Conservation (phyloP, 306 rosid genomes). For the Coriaria nepalensis region DNA sequence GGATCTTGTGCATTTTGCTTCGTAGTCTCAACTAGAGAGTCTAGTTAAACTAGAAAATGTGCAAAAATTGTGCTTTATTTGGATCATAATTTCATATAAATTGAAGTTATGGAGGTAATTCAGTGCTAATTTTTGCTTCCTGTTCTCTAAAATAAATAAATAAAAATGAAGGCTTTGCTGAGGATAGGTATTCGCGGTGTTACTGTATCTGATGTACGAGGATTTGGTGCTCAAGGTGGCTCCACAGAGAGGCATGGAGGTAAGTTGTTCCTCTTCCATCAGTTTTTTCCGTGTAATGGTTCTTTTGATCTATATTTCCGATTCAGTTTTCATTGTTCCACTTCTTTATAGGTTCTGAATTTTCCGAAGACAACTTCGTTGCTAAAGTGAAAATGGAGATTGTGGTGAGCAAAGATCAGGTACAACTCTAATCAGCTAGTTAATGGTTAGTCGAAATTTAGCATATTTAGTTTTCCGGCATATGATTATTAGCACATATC, state of each 20-base stretch:
- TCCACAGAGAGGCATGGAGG: constrained; percentile 93
- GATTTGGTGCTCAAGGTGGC: constrained; percentile 98
- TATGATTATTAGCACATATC: neutral
- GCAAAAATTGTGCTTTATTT: no score
- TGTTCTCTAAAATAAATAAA: constrained; percentile 2
- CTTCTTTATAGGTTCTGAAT: constrained; percentile 57
- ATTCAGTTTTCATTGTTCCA: neutral
- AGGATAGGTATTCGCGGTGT: constrained; percentile 84
- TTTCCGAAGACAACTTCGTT: constrained; percentile 69
- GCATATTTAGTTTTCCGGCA: neutral
- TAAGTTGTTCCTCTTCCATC: constrained; percentile 17
- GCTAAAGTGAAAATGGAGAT: constrained; percentile 94
- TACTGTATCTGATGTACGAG: constrained; percentile 73
- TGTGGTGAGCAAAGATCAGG: constrained; percentile 76
- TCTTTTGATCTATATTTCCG: neutral
- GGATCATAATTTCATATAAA: no score
- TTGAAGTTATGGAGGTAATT: neutral
- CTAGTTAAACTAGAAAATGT: no score
- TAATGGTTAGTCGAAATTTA: constrained; percentile 2
- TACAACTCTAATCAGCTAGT: constrained; percentile 15
- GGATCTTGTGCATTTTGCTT: constrained; percentile 19
- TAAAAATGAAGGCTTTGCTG: constrained; percentile 53
- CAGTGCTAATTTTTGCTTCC: constrained; percentile 7
- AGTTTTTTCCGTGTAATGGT: neutral
- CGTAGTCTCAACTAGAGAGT: no score